Conservation (phyloP, 2,329 filamentous ascomycete species). For the Neoascochyta sp. region DNA sequence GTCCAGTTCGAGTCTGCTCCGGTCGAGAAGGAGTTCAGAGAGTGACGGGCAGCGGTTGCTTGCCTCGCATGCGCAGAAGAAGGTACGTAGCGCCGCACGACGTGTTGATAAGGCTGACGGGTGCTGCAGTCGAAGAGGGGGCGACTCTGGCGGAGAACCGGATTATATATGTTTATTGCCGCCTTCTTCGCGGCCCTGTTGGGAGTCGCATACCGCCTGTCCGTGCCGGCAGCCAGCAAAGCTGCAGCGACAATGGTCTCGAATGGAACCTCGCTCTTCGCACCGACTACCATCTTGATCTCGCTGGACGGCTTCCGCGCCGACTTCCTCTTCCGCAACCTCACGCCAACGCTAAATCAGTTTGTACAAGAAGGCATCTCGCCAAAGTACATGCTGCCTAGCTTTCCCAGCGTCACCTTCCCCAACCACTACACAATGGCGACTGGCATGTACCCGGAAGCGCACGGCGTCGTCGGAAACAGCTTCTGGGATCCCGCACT, state of each 20-base stretch:
- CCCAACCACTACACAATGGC: slow-evolving; percentile 91
- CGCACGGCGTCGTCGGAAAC: slow-evolving; percentile 90
- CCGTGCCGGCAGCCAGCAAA: slow-evolving; percentile 26
- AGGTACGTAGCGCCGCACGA: slow-evolving; percentile 15
- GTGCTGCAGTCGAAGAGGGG: slow-evolving; percentile 22
- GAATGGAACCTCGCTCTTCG: slow-evolving; percentile 87
- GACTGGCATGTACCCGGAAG: slow-evolving; percentile 88
- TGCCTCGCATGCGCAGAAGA: slow-evolving; percentile 46
- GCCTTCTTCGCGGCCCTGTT: slow-evolving; percentile 55
- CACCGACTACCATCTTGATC: slow-evolving; percentile 87
- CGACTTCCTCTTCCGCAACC: slow-evolving; percentile 78
- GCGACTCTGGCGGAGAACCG: slow-evolving; percentile 39
- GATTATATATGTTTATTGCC: slow-evolving; percentile 45
- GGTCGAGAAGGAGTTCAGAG: slow-evolving; percentile 40
- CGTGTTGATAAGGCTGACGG: slow-evolving; percentile 37
- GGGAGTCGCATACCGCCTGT: slow-evolving; percentile 56
- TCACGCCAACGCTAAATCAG: slow-evolving; percentile 77
- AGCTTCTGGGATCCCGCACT: slow-evolving; percentile 85
- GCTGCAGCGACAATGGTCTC: slow-evolving; percentile 42
- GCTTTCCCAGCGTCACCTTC: slow-evolving; percentile 94
- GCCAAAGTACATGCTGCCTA: slow-evolving; percentile 86
- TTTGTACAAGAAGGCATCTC: slow-evolving; percentile 82
- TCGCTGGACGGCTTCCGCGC: slow-evolving; percentile 95
- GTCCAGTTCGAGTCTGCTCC: slow-evolving; percentile 45
- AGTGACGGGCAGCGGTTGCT: slow-evolving; percentile 52